phyloP scores from a whole-genome alignment of 108 stramenopile species.

The Nitzschia sp. region DNA sequence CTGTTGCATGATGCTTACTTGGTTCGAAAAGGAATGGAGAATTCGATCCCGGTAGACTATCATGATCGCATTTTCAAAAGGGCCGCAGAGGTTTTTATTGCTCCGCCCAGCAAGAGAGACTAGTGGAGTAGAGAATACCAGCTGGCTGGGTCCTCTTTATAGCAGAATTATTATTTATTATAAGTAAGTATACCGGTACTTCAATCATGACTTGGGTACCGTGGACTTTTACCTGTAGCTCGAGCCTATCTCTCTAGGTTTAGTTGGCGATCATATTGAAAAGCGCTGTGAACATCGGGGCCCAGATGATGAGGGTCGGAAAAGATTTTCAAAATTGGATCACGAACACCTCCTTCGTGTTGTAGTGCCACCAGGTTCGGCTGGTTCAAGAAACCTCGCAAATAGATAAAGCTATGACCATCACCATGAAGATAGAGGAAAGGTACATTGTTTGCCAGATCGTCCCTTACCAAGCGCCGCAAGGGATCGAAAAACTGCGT shows the following conservation, averaged over 20 bases:
- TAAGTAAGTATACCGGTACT: no score
- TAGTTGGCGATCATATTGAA: conserved; percentile 30
- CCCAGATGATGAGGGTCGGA: conserved; percentile 17
- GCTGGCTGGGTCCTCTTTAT: no score
- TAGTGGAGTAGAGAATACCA: no score
- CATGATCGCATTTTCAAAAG: conserved; percentile 23
- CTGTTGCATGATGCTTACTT: conserved; percentile 41
- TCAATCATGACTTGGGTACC: no score
- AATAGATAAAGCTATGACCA: conserved; percentile 31
- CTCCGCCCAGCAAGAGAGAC: no score
- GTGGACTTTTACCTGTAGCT: no score
- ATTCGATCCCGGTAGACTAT: conserved; percentile 9
- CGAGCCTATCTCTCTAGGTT: no score
- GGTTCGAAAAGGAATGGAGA: conserved; percentile 28
- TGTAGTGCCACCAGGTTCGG: conserved; percentile 27
- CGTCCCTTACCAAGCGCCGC: conserved; percentile 18
- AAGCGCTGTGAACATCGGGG: conserved; percentile 14
- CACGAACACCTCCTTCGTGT: conserved; percentile 25
- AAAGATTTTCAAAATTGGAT: conserved; percentile 31
- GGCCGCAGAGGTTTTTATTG: conserved; percentile 19
- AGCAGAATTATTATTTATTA: no score
- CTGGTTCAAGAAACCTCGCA: conserved; percentile 11
- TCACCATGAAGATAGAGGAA: conserved; percentile 50
- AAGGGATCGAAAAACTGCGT: conserved; percentile 35
- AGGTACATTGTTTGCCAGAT: conserved; percentile 23